Evolutionary conservation across 257 asterid species (phyloP), one percentile per base, ranked within the genome.

Genomic region (Gentiana straminea): DNA sequence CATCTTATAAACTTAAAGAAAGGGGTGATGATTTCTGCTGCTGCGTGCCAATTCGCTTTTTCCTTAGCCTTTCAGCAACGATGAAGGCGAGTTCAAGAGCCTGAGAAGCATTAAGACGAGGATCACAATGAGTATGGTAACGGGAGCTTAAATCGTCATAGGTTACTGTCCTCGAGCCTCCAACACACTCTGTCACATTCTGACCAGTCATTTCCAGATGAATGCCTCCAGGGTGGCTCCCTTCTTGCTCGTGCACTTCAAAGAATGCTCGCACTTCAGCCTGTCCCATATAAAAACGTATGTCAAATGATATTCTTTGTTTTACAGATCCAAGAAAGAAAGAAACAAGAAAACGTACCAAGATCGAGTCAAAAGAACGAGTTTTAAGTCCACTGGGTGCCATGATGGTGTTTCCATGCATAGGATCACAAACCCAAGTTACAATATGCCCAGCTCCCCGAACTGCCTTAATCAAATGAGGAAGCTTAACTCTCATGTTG

Each of bases 231-330:
- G 66, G 57, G 35, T 63, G 61, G 67, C 50, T 63, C 47, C 61
- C 60, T 53, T 54, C 60, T 47, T 54, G 44, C 61, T 63, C 54
- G 32, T 54, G 55, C 55, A 63, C 60, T 3, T 63, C 67, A 53
- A 63, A 46, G 61, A 46, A 46, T 7, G 67, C 61, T 63, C 34
- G 13, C 39, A 63, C 55, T 39, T 63, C 55, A 6, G 60, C 67
- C 55, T 54, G 67, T 33, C 24, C 24, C 24, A 24, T 24, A 24
- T 24, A 9, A 24, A 8, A 45, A 60, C 15, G 13, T 38, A 50
- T 10, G 33, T 11, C 13, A n/a, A 10, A 54, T 35, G n/a, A 39
- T 8, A 38, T 8, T n/a, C 33, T 8, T 35, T 1, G 1, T 49
- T 2, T 13, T 7, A 45, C 8, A 7, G 12, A 45, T 10, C 7